phyloP scores from a whole-genome alignment of 208 protist species.

The Trypanosoma platydactyli region DNA sequence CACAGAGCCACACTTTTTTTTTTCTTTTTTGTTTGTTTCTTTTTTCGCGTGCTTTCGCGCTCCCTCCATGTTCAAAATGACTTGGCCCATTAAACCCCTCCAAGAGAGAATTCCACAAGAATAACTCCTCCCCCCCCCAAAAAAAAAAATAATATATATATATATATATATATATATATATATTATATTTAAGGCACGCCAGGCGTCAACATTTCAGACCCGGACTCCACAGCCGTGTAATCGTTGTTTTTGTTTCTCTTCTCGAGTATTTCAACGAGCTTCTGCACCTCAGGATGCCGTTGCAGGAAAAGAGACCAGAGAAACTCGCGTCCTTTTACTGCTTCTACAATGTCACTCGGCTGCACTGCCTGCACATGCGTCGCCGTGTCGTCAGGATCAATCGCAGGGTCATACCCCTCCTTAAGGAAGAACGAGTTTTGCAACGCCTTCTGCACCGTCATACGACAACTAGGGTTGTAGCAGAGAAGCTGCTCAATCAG shows the following conservation, averaged over 20 bases:
- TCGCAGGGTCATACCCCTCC: constrained; percentile 66
- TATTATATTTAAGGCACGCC: no score
- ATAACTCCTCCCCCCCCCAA: no score
- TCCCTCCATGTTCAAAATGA: no score
- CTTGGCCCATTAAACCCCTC: no score
- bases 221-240: neutral
- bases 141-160: no score
- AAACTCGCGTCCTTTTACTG: constrained; percentile 63
- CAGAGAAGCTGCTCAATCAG: constrained; percentile 67
- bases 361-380: constrained; percentile 57
- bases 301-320: constrained; percentile 77
- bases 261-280: constrained; percentile 52
- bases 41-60: neutral
- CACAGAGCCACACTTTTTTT: constrained; percentile 6
- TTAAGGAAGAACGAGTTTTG: constrained; percentile 77
- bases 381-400: constrained; percentile 62
- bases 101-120: no score
- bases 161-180: no score
- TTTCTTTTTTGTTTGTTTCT: no score
- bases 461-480: constrained; percentile 75
- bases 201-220: no score
- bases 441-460: constrained; percentile 72
- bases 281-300: constrained; percentile 75
- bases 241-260: neutral
- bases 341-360: constrained; percentile 52